Evolutionary conservation across 345 rosid species (phyloP), one percentile per base, ranked within the genome.

Genomic region (Lenwebbia sp.): DNA sequence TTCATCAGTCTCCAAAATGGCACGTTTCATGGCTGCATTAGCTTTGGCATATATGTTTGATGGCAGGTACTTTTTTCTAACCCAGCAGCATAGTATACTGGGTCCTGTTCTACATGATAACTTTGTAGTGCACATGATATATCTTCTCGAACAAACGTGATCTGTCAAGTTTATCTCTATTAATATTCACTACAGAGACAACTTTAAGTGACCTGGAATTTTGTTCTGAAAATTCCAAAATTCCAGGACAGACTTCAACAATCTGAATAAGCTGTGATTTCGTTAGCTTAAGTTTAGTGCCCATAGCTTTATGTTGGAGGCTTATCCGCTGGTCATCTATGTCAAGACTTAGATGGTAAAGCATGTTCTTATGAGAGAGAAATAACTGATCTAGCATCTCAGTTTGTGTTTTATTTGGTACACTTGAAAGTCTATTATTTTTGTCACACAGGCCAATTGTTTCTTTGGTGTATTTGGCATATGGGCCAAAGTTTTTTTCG

Each of bases 31-130:
- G 98, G 95, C 98, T 87, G 98, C 96, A 47, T 88, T 95, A 76
- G 96, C 98, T 50, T 89, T 95, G 86, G 93, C 98, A 30, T 95
- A 94, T 91, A 95, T 94, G 96, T 95, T 94, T 85, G 96, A 93
- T 90, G 96, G 94, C 86, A 93, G 96, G 97, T 94, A 92, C 41
- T 76, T 81, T 58, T 33, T 83, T 28, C 85, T 85, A 74, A 41
- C 25, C 47, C 1, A 0, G 10, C 23, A 33, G 25, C 25, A 7
- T 30, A 65, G 40, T 30, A 28, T 14, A 28, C 3, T 65, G 76
- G 76, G 74, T 65, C 76, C 23, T 65, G 76, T 65, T 65, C 22
- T 1, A 65, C 76, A 21, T 65, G 44, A 1, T 65, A 17, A 65
- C 76, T 65, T 17, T 8, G 23, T 65, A 9, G 76, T 62, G 76